Percentiles rank a stretch among this genome's conserved stretches.
These are phyloP conservation scores for Pilobolus umbonatus DNA, from an alignment of 192 early-diverging fungal species.

Conservation along the genomic window DNA sequence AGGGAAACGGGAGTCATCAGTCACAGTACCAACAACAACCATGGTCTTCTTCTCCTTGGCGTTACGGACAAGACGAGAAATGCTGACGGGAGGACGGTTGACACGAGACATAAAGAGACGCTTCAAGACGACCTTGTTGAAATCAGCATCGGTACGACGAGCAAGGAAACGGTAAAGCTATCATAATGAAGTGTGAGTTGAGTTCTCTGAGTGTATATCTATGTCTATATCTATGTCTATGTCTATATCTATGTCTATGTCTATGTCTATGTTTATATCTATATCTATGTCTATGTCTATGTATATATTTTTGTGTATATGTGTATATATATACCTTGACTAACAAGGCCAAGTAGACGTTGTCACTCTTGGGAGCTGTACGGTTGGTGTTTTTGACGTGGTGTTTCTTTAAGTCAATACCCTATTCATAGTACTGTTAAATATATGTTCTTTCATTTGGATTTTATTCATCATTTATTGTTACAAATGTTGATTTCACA, in stretches of 20 bases:
- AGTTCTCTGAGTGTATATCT: too few species aligned
- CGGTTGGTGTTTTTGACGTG: slow-evolving; percentile 95
- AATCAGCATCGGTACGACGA: slow-evolving; percentile 95
- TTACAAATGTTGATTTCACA: neutral
- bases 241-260: too few species aligned
- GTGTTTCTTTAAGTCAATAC: slow-evolving; percentile 99
- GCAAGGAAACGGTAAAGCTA: slow-evolving; percentile 98
- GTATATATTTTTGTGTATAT: slow-evolving; percentile 1
- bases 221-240: too few species aligned
- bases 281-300: neutral
- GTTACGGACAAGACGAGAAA: slow-evolving; percentile 84
- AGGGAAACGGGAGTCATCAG: slow-evolving; percentile 91
- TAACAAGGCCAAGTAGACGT: slow-evolving; percentile 97
- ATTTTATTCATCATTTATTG: neutral
- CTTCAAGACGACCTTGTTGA: slow-evolving; percentile 99
- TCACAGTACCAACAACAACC: slow-evolving; percentile 94
- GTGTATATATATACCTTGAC: slow-evolving; percentile 73
- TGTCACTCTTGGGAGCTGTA: slow-evolving; percentile 84
- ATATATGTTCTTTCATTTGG: neutral
- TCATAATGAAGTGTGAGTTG: neutral
- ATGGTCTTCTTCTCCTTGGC: slow-evolving; percentile 81
- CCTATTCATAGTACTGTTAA: slow-evolving; percentile 47
- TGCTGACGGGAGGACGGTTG: slow-evolving; percentile 92
- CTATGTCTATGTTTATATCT: neutral
- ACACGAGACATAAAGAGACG: slow-evolving; percentile 97